A percentile compares a stretch with the other conserved stretches of the same genome.
phyloP scores from a whole-genome alignment of 257 asterid species.

The Parsonsia alboflavescens region DNA sequence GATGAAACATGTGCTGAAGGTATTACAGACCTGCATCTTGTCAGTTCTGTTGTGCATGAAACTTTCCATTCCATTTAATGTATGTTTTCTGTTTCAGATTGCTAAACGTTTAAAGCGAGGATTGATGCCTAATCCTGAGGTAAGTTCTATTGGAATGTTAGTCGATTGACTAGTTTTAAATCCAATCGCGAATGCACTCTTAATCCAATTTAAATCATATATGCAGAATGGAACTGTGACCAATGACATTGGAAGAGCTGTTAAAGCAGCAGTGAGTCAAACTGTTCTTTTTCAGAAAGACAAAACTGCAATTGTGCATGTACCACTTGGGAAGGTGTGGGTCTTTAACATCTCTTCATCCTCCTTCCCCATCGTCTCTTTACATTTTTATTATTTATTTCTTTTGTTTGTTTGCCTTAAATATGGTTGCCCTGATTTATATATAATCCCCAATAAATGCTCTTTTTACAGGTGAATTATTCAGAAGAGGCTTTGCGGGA shows the following conservation, averaged over 20 bases:
- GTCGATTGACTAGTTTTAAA: constrained; percentile 7
- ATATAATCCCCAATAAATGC: constrained; percentile 9
- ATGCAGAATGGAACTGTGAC: constrained; percentile 90
- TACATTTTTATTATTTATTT: neutral
- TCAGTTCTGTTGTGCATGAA: constrained; percentile 10
- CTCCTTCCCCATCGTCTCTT: neutral
- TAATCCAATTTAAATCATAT: constrained; percentile 1
- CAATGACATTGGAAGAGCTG: constrained; percentile 63
- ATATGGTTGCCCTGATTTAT: neutral
- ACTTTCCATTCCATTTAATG: constrained; percentile 19
- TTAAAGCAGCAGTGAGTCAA: constrained; percentile 66
- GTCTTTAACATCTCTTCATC: neutral
- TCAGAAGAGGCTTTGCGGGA: constrained; percentile 76
- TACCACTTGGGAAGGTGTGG: constrained; percentile 89
- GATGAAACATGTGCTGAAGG: constrained; percentile 89
- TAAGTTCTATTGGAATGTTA: constrained; percentile 23
- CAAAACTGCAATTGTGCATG: constrained; percentile 95
- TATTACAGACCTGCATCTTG: constrained; percentile 17
- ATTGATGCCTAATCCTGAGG: constrained; percentile 81
- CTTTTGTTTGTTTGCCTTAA: neutral
- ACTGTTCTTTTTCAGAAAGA: constrained; percentile 80
- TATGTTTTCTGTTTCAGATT: constrained; percentile 41
- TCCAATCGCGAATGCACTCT: neutral
- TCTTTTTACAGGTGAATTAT: constrained; percentile 57
- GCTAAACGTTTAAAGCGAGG: constrained; percentile 60